These are phyloP conservation scores for Botryotinia convoluta DNA, from an alignment of 2,329 filamentous ascomycete species.

Conservation along the genomic window DNA sequence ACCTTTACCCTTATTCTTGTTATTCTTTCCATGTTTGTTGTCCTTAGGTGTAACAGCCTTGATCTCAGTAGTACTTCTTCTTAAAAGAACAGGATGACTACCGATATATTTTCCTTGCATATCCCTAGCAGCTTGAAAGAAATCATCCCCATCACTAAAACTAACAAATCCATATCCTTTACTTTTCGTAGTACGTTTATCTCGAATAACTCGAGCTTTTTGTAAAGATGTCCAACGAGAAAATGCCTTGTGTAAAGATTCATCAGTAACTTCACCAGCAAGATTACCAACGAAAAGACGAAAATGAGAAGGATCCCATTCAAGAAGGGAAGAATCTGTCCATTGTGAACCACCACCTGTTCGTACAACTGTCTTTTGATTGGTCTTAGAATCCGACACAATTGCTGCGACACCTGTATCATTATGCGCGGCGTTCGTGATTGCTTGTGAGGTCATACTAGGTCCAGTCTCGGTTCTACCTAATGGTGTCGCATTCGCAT, in stretches of 20 bases:
- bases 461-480: conserved; percentile 41
- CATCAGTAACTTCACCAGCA: conserved; percentile 95
- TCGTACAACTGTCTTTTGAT: conserved; percentile 83
- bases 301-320: conserved; percentile 94
- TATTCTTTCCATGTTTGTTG: conserved; percentile 47
- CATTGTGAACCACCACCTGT: conserved; percentile 89
- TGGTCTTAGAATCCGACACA: conserved; percentile 48
- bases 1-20: conserved; percentile 43
- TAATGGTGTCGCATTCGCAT: conserved; percentile 46
- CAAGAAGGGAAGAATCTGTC: conserved; percentile 83
- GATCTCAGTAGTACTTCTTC: conserved; percentile 89
- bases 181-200: conserved; percentile 94
- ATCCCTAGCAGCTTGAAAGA: conserved; percentile 92
- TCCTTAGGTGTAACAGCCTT: conserved; percentile 70
- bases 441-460: conserved; percentile 80
- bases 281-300: conserved; percentile 96
- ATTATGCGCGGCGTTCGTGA: conserved; percentile 45
- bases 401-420: conserved; percentile 46
- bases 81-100: conserved; percentile 85
- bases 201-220: conserved; percentile 89
- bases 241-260: conserved; percentile 92
- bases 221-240: conserved; percentile 81
- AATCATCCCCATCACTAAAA: conserved; percentile 92
- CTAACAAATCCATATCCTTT: conserved; percentile 96
- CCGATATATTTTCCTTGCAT: conserved; percentile 99